Conservation (phyloP, 106 monocot species). For the Ottelia alismoides region DNA sequence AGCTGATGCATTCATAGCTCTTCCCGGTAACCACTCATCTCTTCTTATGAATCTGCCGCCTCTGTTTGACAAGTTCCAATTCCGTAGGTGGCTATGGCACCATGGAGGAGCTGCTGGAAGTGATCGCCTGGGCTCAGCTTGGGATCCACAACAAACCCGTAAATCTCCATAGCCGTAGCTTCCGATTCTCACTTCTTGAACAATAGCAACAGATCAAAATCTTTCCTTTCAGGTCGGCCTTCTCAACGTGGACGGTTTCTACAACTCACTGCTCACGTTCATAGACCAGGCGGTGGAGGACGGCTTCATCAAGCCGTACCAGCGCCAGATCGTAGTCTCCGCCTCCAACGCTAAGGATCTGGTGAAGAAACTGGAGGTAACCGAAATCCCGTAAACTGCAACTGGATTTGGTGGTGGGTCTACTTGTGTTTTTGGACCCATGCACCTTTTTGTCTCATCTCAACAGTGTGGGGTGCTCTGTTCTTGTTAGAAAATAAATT, state of each 20-base stretch:
- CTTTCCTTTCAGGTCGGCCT: constrained; percentile 37
- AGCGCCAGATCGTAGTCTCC: constrained; percentile 39
- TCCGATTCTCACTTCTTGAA: background rate
- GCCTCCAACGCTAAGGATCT: constrained; percentile 38
- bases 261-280: constrained; percentile 50
- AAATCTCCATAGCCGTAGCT: no score
- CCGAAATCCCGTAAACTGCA: no score
- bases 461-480: no score
- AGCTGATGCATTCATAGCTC: constrained; percentile 76
- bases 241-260: constrained; percentile 73
- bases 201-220: background rate
- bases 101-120: no score
- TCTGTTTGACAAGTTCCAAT: background rate
- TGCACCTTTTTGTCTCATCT: no score
- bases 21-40: constrained; percentile 21
- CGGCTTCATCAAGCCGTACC: constrained; percentile 50
- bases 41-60: background rate
- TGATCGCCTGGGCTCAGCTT: constrained; percentile 61
- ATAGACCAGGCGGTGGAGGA: constrained; percentile 64
- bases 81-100: constrained; percentile 50
- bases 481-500: no score
- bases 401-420: background rate
- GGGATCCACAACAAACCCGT: constrained; percentile 69
- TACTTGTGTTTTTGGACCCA: no score
- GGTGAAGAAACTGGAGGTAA: constrained; percentile 49